phyloP scores from a whole-genome alignment of 257 asterid genomes.

The Solanum chmielewskii region DNA sequence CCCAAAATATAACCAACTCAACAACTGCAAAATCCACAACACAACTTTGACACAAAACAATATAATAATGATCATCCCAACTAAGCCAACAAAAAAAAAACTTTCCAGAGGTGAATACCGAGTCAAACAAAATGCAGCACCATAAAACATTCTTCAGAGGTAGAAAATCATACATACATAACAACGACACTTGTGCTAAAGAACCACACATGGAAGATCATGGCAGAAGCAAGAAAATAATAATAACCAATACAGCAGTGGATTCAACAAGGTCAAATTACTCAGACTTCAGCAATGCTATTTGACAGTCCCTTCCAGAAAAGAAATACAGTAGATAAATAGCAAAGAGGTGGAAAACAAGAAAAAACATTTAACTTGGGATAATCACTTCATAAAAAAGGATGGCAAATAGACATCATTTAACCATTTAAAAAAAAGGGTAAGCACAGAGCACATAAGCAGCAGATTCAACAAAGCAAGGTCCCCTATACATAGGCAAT shows the following conservation, averaged over 20 bases:
- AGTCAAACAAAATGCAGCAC: neutral
- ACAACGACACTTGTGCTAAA: neutral
- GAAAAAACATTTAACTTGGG: neutral
- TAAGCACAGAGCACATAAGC: neutral
- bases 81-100: neutral
- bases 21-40: neutral
- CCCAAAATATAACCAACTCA: neutral
- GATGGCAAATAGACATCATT: neutral
- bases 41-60: neutral
- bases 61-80: neutral
- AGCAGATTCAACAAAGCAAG: neutral
- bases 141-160: neutral
- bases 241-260: neutral
- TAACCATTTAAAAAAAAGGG: neutral
- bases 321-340: neutral
- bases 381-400: neutral
- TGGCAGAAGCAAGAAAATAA: neutral
- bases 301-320: neutral
- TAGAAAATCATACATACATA: neutral
- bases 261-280: neutral
- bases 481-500: neutral
- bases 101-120: neutral
- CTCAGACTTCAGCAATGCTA: neutral
- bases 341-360: neutral
- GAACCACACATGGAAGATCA: neutral